These are phyloP conservation scores for Trichosporon sp. DNA, from an alignment of 1,284 basidiomycete species.

Conservation along the genomic window DNA sequence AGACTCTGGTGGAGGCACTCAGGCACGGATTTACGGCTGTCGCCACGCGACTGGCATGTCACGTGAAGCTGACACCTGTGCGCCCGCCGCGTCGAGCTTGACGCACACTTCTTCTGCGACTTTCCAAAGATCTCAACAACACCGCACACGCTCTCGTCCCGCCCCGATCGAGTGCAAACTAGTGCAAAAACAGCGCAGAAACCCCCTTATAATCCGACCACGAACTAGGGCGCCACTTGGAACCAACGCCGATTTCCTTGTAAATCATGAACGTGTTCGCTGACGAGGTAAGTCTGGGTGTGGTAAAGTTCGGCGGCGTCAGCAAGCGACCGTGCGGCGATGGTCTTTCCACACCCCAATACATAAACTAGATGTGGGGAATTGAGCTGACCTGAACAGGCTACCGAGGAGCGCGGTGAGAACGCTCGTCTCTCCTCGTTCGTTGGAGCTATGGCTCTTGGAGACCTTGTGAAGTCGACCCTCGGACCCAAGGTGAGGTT, in stretches of 20 bases:
- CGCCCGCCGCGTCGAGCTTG: slow-evolving; percentile 18
- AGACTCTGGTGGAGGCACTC: neutral
- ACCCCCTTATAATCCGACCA: slow-evolving; percentile 4
- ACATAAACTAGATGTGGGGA: neutral
- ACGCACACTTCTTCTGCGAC: slow-evolving; percentile 24
- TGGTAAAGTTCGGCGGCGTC: neutral
- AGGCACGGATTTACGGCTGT: neutral
- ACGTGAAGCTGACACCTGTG: slow-evolving; percentile 10
- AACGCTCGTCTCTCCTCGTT: slow-evolving; percentile 98
- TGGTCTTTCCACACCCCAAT: neutral
- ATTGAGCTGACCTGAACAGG: slow-evolving; percentile 60
- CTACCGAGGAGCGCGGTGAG: slow-evolving; percentile 97
- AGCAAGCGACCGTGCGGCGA: neutral
- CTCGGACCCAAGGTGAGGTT: slow-evolving; percentile 83
- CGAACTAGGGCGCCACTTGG: slow-evolving; percentile 6
- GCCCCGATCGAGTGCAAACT: slow-evolving; percentile 8
- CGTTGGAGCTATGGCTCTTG: slow-evolving; percentile 93
- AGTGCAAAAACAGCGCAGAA: slow-evolving; percentile 8
- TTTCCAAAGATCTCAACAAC: slow-evolving; percentile 18
- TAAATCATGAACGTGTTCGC: slow-evolving; percentile 57
- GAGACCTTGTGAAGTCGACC: slow-evolving; percentile 97
- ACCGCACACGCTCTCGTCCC: neutral
- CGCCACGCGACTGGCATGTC: slow-evolving; percentile 3
- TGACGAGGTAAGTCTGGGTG: slow-evolving; percentile 51
- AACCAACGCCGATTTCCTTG: neutral